Evolutionary conservation across 306 rosid genomes (phyloP), one percentile per base, ranked within the genome.

Genomic region (Vigna reflexopilosa): DNA sequence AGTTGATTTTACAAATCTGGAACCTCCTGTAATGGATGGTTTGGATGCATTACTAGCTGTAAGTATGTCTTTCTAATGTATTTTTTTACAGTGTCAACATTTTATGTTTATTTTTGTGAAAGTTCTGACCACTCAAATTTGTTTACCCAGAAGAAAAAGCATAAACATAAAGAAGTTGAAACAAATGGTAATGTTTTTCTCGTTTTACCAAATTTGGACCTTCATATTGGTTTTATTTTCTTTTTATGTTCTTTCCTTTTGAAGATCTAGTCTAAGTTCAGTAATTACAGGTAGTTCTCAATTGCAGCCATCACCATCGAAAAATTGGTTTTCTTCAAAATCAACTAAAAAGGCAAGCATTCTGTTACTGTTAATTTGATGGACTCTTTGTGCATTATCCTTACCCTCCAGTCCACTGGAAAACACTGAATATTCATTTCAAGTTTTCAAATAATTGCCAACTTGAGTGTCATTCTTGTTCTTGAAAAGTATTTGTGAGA

Each of bases 311-410:
- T 86, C 96, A 62, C 69, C 47, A 72, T 80, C 97, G 73, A 88
- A 87, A 24, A 83, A 75, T 83, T 93, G 96, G 98, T 93, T 91
- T 84, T 88, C 96, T 63, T 78, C 98, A 19, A 91, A 93, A 84
- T 88, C 96, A 77, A 75, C 89, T 0, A 91, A 88, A 85, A 90
- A 87, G 84, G 96, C 88, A 72, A 38, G 75, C 45, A 47, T 66
- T 28, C 56, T 77, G 71, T 75, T 66, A 65, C 47, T 36, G 14
- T 47, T 32, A 8, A 48, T 32, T 48, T 32, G 62, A 13, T 73
- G 56, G 13, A 40, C 26, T 59, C n/a, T 66, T n/a, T 28, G 50
- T 50, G 32, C 48, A 45, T 65, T 22, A 56, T 67, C 24, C 40
- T 83, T 38, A 19, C 50, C 58, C 69, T 76, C 54, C 10, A n/a